Conservation (phyloP, 768 basidiomycete genomes). For the Amanita phalloides region DNA sequence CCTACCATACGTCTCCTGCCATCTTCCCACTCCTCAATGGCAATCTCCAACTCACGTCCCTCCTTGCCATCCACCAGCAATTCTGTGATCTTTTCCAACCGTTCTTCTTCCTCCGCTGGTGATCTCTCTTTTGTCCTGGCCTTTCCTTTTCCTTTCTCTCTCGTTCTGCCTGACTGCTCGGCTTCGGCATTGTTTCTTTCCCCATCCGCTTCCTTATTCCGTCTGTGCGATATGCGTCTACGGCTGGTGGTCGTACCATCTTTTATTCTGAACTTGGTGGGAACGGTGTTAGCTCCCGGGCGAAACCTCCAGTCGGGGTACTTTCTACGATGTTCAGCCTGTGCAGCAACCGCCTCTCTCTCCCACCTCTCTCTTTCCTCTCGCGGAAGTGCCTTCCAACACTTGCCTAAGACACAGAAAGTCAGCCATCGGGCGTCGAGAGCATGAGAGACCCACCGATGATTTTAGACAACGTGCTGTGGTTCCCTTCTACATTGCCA, state of each 20-base stretch:
- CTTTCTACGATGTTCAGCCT: constrained; percentile 59
- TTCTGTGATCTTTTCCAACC: constrained; percentile 59
- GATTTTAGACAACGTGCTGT: constrained; percentile 72
- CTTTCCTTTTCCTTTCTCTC: constrained; percentile 11
- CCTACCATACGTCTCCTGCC: constrained; percentile 6
- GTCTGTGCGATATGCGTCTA: constrained; percentile 2
- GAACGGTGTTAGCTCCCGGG: constrained; percentile 39
- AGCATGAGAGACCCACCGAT: constrained; percentile 42
- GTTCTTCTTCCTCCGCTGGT: constrained; percentile 17
- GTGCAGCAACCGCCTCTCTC: constrained; percentile 57
- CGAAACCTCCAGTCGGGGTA: constrained; percentile 82
- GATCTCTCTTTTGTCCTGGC: constrained; percentile 16
- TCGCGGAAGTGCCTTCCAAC: constrained; percentile 62
- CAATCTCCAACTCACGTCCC: constrained; percentile 48
- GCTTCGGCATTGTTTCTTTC: neutral
- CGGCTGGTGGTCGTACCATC: constrained; percentile 13
- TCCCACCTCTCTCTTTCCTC: constrained; percentile 71
- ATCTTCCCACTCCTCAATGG: constrained; percentile 53
- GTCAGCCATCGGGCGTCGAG: constrained; percentile 4
- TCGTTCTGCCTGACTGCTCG: constrained; percentile 14
- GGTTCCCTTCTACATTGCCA: constrained; percentile 70
- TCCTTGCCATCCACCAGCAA: constrained; percentile 58
- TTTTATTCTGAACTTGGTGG: constrained; percentile 27
- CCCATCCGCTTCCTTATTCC: neutral
- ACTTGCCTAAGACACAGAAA: constrained; percentile 36